Conservation (phyloP, 169 alveolate species). For the Plasmodium knowlesi region DNA sequence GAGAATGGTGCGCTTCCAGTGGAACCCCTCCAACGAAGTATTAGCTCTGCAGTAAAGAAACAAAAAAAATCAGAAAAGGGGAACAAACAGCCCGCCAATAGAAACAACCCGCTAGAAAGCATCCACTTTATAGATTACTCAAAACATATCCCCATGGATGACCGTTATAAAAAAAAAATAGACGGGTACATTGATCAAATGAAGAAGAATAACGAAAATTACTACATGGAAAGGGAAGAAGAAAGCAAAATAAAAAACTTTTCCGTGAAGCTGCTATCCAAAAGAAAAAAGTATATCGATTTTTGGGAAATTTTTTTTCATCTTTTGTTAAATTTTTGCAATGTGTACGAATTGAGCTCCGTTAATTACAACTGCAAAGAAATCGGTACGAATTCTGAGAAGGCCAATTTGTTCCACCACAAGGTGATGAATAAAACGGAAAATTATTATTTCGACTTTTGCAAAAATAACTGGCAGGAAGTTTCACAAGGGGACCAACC, state of each 20-base stretch:
- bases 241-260: constrained; percentile 69
- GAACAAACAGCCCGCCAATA: neutral
- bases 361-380: constrained; percentile 37
- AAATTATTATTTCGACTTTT: constrained; percentile 67
- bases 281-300: constrained; percentile 26
- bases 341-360: constrained; percentile 49
- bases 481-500: neutral
- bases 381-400: neutral
- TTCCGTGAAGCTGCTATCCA: constrained; percentile 2
- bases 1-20: neutral
- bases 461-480: constrained; percentile 64
- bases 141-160: constrained; percentile 8
- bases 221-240: constrained; percentile 30
- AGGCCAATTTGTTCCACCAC: neutral
- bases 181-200: constrained; percentile 20
- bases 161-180: constrained; percentile 18
- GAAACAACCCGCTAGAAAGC: neutral
- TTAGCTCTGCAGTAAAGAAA: neutral
- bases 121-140: constrained; percentile 28
- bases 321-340: constrained; percentile 64
- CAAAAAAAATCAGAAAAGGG: neutral
- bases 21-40: neutral
- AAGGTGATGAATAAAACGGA: constrained; percentile 35
- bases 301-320: constrained; percentile 74
- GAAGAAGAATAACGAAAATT: constrained; percentile 25